Evolutionary conservation across 2,329 filamentous ascomycete genomes (phyloP).

Genomic region (Plenodomus lindquistii): DNA sequence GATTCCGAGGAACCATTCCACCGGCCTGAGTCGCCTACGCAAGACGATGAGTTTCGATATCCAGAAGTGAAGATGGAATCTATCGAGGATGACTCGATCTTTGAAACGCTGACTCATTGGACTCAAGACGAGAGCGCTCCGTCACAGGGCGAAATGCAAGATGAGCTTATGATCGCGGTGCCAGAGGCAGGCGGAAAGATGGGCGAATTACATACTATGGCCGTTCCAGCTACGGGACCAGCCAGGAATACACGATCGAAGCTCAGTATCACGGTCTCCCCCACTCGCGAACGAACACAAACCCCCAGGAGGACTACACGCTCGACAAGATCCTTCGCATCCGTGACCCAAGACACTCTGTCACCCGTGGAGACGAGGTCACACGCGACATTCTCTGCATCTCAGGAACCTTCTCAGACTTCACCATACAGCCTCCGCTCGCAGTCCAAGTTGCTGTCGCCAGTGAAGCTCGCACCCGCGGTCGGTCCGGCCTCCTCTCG

Average conservation of each 20-base stretch:
- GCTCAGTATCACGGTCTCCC: conserved; percentile 28
- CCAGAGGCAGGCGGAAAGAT: conserved; percentile 26
- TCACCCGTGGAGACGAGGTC: conserved; percentile 25
- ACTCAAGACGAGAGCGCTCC: conserved; percentile 4
- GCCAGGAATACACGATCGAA: conserved; percentile 40
- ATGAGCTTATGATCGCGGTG: conserved; percentile 19
- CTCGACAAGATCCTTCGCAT: conserved; percentile 22
- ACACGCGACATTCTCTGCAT: conserved; percentile 22
- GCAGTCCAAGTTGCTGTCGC: conserved; percentile 30
- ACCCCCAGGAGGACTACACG: conserved; percentile 14
- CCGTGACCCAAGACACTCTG: conserved; percentile 16
- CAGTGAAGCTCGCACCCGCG: conserved; percentile 10
- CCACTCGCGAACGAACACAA: conserved; percentile 18
- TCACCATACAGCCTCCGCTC: conserved; percentile 37
- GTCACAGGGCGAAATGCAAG: conserved; percentile 5
- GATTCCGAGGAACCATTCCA: conserved; percentile 1
- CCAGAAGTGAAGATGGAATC: conserved; percentile 37
- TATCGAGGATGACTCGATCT: conserved; percentile 27
- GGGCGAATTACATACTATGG: conserved; percentile 19
- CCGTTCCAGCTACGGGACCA: conserved; percentile 29
- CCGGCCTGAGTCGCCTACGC: conserved; percentile 1
- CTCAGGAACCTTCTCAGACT: conserved; percentile 16
- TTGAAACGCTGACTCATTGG: neutral
- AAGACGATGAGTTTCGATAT: conserved; percentile 7
- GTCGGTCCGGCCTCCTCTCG: conserved; percentile 2